Base-by-base conservation (phyloP, 768 basidiomycete species). In the Clitopilus hobsonii region DNA sequence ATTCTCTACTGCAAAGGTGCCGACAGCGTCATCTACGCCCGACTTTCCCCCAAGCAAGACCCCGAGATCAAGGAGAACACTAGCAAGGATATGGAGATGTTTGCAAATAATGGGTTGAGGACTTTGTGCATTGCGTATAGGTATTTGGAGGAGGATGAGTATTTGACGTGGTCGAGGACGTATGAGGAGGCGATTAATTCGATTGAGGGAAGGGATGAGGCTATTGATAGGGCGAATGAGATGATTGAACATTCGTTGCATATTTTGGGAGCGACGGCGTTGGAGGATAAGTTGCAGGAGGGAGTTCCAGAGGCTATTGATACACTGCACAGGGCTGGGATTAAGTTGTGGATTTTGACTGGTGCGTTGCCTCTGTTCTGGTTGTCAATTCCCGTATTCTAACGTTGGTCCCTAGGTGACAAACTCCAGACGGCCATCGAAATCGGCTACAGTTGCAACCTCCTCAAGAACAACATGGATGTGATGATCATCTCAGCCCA, bases 341-440 rank as follows among this genome's bases (percentile, higher is more conserved):
- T 99, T 75, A 99, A 98, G 71, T 69, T 99, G 1, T 99, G 96
- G 96, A 96, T 98, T 68, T 73, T 98, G 49, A 98, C 96, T 29
- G 94, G 91, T 89, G 54, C 29, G 72, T 67, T 28, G 26, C 8
- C 49, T 8, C 29, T 8, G 5, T 6, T 8, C 11, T 10, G 29
- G 5, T 18, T 16, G 10, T 4, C 14, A n/a, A 7, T 28, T 51
- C 14, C 49, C 6, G 3, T 28, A 27, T 6, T 29, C n/a, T 29
- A 52, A 18, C 49, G 38, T 45, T 29, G 52, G 18, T 45, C 51
- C 56, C 3, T 50, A 89, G 91, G 95, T 24, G 96, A 99, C 72
- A 99, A 99, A 70, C 78, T 98, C 0, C 95, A 98, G 69, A 99
- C 96, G 0, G 96, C 96, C 13, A 98, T 99, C 65, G 96, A 98